Base-by-base conservation (phyloP, 2,329 filamentous ascomycete genomes). In the Penicillium sp. region DNA sequence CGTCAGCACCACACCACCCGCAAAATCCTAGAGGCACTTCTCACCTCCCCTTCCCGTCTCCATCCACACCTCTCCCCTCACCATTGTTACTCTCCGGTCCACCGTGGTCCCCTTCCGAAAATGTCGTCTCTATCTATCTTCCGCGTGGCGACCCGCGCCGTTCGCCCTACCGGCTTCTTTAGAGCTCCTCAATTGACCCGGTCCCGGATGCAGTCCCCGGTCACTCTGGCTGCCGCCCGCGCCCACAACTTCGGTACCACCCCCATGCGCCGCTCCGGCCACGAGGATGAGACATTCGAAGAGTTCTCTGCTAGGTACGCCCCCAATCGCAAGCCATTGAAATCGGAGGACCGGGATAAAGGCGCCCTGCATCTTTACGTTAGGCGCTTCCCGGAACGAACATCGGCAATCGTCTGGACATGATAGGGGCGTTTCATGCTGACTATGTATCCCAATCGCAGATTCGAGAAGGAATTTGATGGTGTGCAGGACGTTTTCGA, bases 401-500 rank as follows among this genome's bases (percentile, higher is more conserved):
- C 43, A 37, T 54, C 46, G 40, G 46, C 47, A 50, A 25, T 53
- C 33, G 16, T 43, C 37, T 22, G 35, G 42, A 51, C 42, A 59
- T 58, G 63, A 59, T 59, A 60, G 49, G 51, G 57, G 55, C 61
- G 37, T 58, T 62, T 56, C 61, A 64, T 68, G 67, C 64, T 61
- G 53, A 65, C 66, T 63, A 67, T 74, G 73, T 35, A 71, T 69
- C 75, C 78, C 56, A 69, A 67, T 63, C 61, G 72, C 75, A 99
- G 94, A 82, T 99, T 96, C 75, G 94, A 99, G 86, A 97, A 97
- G 86, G 94, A 99, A 82, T 99, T 99, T 75, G 93, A 99, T 62
- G 80, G 81, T 73, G 94, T 99, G 66, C 91, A 97, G 81, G 94
- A 99, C 82, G 93, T 97, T 74, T 99, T 99, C 78, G 94, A 99